phyloP scores from a whole-genome alignment of 2,329 filamentous ascomycete genomes.

The Ascochyta koolunga region DNA sequence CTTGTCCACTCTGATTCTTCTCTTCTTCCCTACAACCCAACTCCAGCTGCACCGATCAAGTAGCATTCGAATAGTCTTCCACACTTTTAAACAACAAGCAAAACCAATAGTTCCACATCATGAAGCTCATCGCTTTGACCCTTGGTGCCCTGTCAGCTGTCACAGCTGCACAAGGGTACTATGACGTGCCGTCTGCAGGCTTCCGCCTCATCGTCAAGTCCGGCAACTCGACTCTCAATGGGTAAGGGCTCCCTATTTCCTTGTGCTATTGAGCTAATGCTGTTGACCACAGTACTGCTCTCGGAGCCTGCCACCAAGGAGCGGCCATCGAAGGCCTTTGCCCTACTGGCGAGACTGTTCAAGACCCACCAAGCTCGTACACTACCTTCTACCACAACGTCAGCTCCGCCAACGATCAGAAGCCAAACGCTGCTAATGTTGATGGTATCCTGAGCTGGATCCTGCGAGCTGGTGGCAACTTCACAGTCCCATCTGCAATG shows the following conservation, averaged over 20 bases:
- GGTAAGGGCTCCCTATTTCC: constrained; percentile 3
- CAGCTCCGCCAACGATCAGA: constrained; percentile 17
- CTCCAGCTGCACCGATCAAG: neutral
- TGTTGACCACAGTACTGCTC: constrained; percentile 16
- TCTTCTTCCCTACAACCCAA: constrained; percentile 4
- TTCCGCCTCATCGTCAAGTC: constrained; percentile 34
- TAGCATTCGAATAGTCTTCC: neutral
- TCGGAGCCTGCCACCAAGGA: constrained; percentile 51
- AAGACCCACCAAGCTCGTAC: constrained; percentile 19
- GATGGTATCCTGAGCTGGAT: constrained; percentile 24
- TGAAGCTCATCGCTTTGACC: constrained; percentile 12
- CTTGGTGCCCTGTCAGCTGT: constrained; percentile 11
- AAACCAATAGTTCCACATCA: neutral
- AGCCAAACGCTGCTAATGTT: constrained; percentile 12
- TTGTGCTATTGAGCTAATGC: neutral
- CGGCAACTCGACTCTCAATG: constrained; percentile 24
- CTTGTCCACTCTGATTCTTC: neutral
- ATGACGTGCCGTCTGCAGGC: constrained; percentile 17
- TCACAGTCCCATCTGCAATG: constrained; percentile 36
- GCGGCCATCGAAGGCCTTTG: constrained; percentile 54
- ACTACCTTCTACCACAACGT: constrained; percentile 39
- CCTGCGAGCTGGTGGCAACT: constrained; percentile 6
- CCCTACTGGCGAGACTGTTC: constrained; percentile 4
- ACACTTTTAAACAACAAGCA: neutral
- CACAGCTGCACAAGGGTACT: constrained; percentile 15